Base-by-base conservation (phyloP, 805 yeast species). In the Kuraishia cidri region DNA sequence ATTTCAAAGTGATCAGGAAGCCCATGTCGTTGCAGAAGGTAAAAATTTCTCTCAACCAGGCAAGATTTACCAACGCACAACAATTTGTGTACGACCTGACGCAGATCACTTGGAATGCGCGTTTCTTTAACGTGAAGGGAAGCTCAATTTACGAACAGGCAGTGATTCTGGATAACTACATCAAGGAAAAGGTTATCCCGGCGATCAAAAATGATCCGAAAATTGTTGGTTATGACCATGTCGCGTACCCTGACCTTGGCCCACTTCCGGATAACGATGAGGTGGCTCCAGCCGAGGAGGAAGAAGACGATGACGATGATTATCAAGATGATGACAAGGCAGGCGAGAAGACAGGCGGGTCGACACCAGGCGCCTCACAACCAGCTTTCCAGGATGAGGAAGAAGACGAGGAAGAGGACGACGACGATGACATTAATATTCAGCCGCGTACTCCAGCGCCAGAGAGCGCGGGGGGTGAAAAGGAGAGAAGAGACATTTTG, bases 81-180 rank as follows among this genome's bases (percentile, higher is more conserved):
- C 78, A 75, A 29, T 87, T 85, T 52, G 59, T 88, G 24, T 69
- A 63, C 36, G 96, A 88, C 53, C 51, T 88, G 37, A 85, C 80
- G 1, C 94, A 84, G 53, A 81, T 90, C 33, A 72, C 85, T 1
- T 85, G 94, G 87, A 90, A 90, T 50, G 96, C 97, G 3, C 72
- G 84, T 38, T 72, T 79, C 30, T 90, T 79, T 56, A 90, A 90
- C 55, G 76, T 75, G 37, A 77, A 75, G 40, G 76, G 68, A 10
- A 74, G 87, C 1, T 61, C 62, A 12, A 79, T 82, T 33, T 82
- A 80, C 55, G 64, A 64, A 16, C 82, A 80, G 44, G 96, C 87
- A 3, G 61, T 65, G 13, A 60, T 75, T 15, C 54, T 79, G 40
- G 79, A 79, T 44, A 52, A 62, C 27, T 75, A 55, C 48, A 49